These are phyloP conservation scores for Chionographis japonica DNA, from an alignment of 106 monocot genomes.

Conservation along the genomic window DNA sequence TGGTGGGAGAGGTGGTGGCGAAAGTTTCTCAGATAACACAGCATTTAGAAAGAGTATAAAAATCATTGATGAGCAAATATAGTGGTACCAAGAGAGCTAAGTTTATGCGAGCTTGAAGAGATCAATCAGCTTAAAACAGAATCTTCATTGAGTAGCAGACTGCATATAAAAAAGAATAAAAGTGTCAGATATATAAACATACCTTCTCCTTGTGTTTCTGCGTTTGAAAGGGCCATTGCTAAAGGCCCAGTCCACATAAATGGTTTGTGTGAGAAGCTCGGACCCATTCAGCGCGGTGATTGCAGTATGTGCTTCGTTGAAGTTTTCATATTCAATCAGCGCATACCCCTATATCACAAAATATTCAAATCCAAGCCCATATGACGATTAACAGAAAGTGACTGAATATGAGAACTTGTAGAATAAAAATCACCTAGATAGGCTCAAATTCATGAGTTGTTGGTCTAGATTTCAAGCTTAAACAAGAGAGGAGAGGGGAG, in stretches of 20 bases:
- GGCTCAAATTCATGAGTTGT: no score
- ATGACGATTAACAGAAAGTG: no score
- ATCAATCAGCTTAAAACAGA: background rate
- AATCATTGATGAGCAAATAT: background rate
- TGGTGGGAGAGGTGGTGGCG: no score
- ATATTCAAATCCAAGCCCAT: no score
- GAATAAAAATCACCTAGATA: no score
- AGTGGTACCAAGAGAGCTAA: background rate
- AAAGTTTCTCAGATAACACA: no score
- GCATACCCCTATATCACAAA: constrained; percentile 70
- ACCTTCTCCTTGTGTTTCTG: constrained; percentile 63
- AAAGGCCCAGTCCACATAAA: constrained; percentile 95
- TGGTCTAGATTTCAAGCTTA: no score
- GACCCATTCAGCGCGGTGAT: constrained; percentile 70
- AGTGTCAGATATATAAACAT: background rate
- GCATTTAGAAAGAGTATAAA: no score
- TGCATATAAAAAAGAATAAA: background rate
- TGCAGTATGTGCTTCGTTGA: constrained; percentile 70
- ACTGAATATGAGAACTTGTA: no score
- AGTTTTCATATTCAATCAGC: constrained; percentile 85
- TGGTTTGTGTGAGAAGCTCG: constrained; percentile 54
- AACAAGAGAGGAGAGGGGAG: no score
- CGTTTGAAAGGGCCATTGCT: constrained; percentile 79
- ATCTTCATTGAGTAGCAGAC: no score
- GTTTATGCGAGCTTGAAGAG: background rate